Percentiles rank a stretch among this genome's conserved stretches.
phyloP scores from a whole-genome alignment of 306 rosid species.

The Prunus campanulata region DNA sequence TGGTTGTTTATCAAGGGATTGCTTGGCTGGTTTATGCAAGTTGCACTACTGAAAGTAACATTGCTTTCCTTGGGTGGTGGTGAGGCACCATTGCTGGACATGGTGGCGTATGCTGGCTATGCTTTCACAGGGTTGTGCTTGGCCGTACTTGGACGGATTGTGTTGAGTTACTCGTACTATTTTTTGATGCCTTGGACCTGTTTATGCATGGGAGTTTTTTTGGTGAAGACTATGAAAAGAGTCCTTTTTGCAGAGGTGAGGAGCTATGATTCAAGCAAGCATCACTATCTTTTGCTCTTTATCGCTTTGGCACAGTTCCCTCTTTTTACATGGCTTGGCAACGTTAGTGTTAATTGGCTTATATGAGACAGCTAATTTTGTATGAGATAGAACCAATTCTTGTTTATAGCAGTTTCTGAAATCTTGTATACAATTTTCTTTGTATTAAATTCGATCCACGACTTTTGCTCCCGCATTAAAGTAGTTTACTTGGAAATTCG shows the following conservation, averaged over 20 bases:
- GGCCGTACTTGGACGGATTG: conserved; percentile 71
- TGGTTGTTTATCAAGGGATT: conserved; percentile 92
- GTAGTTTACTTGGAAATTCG: neutral
- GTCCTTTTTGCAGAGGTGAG: conserved; percentile 91
- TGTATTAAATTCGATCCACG: neutral
- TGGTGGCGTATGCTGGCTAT: conserved; percentile 84
- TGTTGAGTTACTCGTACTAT: conserved; percentile 67
- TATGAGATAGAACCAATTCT: neutral
- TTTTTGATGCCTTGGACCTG: conserved; percentile 90
- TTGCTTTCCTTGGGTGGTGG: conserved; percentile 78
- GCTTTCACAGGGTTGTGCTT: conserved; percentile 79
- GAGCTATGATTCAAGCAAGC: conserved; percentile 83
- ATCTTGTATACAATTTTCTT: neutral
- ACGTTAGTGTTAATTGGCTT: conserved; percentile 85
- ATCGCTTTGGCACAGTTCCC: conserved; percentile 93
- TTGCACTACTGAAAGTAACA: conserved; percentile 60
- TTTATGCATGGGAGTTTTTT: conserved; percentile 87
- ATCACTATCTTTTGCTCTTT: conserved; percentile 89
- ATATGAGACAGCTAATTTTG: conserved; percentile 28
- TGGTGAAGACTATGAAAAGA: conserved; percentile 95
- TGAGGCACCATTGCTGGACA: conserved; percentile 83
- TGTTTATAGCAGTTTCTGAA: neutral
- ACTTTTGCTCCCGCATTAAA: neutral
- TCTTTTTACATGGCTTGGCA: conserved; percentile 90
- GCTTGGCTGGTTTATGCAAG: conserved; percentile 93